Evolutionary conservation across 768 basidiomycete genomes (phyloP), one percentile per base, ranked within the genome.

Genomic region (Agrocybe chaxingu): DNA sequence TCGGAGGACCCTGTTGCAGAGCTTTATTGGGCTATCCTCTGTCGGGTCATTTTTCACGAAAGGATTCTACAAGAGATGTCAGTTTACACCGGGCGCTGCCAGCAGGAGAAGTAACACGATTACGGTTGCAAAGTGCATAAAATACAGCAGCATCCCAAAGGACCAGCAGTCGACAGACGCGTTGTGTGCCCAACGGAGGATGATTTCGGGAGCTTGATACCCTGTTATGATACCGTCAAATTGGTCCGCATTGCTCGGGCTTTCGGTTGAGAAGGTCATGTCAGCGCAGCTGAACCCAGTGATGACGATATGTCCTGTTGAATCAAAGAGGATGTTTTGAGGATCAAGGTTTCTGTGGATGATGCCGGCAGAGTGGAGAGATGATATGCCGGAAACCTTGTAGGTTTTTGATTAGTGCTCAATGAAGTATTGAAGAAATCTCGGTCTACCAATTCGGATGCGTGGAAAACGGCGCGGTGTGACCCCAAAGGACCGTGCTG

Each of bases 141-240:
- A 79, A 52, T 73, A 75, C 35, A 84, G 48, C 34, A 80, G 49
- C 57, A 78, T 59, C 3, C 82, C 83, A 52, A 84, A 81, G 0
- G 75, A 75, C 82, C 83, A 85, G 54, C 73, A 76, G 61, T 85
- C 83, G 13, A 79, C 79, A 10, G 72, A 65, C 18, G 59, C 66
- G 54, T 80, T 76, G 46, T 79, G 74, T 11, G 67, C 58, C 83
- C 83, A 85, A 0, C 77, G 77, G 7, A 84, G 65, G 9, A 81
- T 51, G 0, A 79, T 52, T 54, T 84, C 82, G 1, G 83, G 82
- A 3, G 82, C 79, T 16, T 65, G 69, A 56, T 75, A 79, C 5
- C 52, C 44, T 33, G 54, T 32, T 44, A 50, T 43, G 6, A 42
- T 13, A 42, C 39, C 11, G 19, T 48, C 31, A 1, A 29, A 11